phyloP scores from a whole-genome alignment of 495 filamentous ascomycete species.

The Tuber aestivum region DNA sequence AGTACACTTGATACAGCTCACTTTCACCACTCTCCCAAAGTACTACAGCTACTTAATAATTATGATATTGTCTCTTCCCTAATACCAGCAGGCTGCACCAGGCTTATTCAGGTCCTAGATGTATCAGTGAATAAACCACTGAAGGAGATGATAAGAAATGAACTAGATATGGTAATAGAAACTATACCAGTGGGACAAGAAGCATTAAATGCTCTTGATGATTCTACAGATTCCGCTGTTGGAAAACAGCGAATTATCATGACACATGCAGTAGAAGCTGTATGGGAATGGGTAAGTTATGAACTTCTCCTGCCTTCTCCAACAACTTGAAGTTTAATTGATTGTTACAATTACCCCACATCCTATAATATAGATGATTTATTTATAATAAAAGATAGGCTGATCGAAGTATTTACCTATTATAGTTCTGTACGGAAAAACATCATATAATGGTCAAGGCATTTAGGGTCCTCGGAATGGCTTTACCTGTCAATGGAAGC shows the following conservation, averaged over 20 bases:
- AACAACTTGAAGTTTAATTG: no score
- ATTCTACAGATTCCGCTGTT: neutral
- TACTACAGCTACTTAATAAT: accelerated
- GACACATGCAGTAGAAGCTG: neutral
- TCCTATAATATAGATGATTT: no score
- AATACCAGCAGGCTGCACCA: neutral
- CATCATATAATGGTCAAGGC: no score
- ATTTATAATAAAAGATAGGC: no score
- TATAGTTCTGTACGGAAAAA: no score
- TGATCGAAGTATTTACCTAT: no score
- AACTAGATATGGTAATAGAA: neutral
- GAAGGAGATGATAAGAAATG: neutral
- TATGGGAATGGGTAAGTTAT: neutral
- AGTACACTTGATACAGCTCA: constrained; percentile 6
- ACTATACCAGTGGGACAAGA: neutral
- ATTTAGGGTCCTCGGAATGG: no score
- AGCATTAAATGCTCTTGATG: neutral
- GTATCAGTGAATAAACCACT: neutral
- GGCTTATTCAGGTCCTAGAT: neutral
- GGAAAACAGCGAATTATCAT: neutral
- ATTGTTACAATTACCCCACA: no score
- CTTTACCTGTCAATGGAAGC: no score
- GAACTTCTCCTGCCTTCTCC: no score
- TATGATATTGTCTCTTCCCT: neutral
- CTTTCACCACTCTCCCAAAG: neutral